Evolutionary conservation across 1,284 basidiomycete species (phyloP).

Genomic region (Apiotrichum akiyoshidainum): DNA sequence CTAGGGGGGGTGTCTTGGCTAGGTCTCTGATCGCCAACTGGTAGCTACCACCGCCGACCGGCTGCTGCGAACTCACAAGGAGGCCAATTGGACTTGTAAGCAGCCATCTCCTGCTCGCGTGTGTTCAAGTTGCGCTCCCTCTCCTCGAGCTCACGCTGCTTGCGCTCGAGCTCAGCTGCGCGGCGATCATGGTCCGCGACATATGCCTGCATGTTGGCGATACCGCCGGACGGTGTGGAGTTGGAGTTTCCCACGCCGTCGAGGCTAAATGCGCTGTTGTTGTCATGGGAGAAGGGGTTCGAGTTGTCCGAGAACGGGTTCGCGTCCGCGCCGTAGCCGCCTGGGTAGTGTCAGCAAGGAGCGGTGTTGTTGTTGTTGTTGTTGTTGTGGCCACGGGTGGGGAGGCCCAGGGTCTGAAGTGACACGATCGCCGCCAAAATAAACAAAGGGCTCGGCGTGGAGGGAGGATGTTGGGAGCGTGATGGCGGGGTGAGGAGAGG

Average conservation of each 20-base stretch:
- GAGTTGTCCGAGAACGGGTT: constrained; percentile 37
- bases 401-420: too few species aligned
- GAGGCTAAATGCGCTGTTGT: constrained; percentile 44
- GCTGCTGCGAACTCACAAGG: constrained; percentile 36
- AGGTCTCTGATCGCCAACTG: too few species aligned
- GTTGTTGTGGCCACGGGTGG: background rate
- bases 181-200: constrained; percentile 23
- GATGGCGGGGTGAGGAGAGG: background rate
- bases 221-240: constrained; percentile 14
- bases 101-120: constrained; percentile 30
- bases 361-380: background rate
- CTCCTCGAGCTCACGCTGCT: constrained; percentile 40
- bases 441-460: too few species aligned
- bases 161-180: constrained; percentile 31
- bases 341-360: constrained; percentile 8
- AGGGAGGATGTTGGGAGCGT: too few species aligned
- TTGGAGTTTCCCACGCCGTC: constrained; percentile 20
- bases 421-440: too few species aligned
- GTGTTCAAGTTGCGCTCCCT: constrained; percentile 32
- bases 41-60: background rate
- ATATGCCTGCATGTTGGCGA: constrained; percentile 22
- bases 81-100: constrained; percentile 49
- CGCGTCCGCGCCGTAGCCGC: constrained; percentile 21
- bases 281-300: constrained; percentile 31
- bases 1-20: background rate